Evolutionary conservation across 148 eudicot species (phyloP).

Genomic region (Dianthus caryophyllus): DNA sequence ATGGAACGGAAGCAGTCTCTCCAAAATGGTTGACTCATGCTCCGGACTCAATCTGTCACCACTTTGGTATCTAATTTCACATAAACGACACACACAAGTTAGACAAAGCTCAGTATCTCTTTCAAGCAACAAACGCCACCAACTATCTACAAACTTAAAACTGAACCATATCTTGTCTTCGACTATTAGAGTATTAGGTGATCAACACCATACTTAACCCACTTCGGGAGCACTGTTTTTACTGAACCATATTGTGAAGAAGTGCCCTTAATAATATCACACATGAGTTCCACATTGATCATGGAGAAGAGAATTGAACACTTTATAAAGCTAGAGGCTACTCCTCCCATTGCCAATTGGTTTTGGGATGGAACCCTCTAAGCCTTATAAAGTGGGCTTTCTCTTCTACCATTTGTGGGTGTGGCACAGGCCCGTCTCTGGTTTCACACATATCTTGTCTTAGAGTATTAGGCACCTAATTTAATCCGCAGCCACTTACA

Average conservation of each 20-base stretch:
- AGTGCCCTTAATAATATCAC: too few species aligned
- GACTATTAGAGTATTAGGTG: background rate
- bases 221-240: too few species aligned
- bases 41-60: constrained; percentile 77
- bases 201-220: background rate
- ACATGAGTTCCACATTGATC: too few species aligned
- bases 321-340: too few species aligned
- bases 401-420: too few species aligned
- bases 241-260: too few species aligned
- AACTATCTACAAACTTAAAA: background rate
- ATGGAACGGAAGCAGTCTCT: constrained; percentile 78
- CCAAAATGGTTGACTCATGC: constrained; percentile 68
- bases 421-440: too few species aligned
- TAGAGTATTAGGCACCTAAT: background rate
- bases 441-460: background rate
- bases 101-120: background rate
- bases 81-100: background rate
- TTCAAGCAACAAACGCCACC: background rate
- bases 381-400: too few species aligned
- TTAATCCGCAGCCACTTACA: background rate
- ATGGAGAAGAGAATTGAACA: too few species aligned
- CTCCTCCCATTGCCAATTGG: too few species aligned
- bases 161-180: background rate
- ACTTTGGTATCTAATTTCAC: constrained; percentile 51
- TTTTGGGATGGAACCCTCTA: too few species aligned